Base-by-base conservation (phyloP, 225 moss, liverwort and hornwort species). In the Bryum argenteum region DNA sequence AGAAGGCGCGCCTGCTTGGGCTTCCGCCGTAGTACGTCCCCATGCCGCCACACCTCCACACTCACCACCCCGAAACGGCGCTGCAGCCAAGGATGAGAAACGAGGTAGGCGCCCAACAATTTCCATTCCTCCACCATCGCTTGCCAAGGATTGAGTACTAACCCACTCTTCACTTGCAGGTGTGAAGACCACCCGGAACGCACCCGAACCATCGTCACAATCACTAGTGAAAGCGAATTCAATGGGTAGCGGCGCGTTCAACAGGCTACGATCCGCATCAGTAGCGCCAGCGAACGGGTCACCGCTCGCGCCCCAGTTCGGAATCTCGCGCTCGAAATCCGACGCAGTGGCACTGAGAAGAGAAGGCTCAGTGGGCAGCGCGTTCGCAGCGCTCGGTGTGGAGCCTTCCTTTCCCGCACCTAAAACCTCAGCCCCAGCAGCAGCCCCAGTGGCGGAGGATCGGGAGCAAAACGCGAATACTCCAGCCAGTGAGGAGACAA, bases 41-140 rank as follows among this genome's bases (percentile, higher is more conserved):
- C 87, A 90, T 44, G 78, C 85, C 0, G 79, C 90, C 3, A 90
- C 92, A 19, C 77, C 90, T 7, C 82, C 88, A 58, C 79, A 82
- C 54, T 90, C 86, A 58, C 88, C 92, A 54, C 88, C 88, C 65
- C 52, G 74, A 63, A 77, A 53, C 18, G 72, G 51, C 20, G 38
- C 75, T 44, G 19, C 77, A 11, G 7, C 67, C 9, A 88, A 75
- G 40, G 89, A 91, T 28, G 88, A 89, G 38, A 79, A 68, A 52
- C 88, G 86, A 85, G 91, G 91, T 89, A 75, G 55, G 69, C 59
- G 15, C 33, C 33, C 33, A 5, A 4, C 33, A 33, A 4, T 33
- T 6, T 33, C 5, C 5, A 33, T 33, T 33, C 33, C 33, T 33
- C 33, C 33, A 33, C 33, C 33, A 33, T 6, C n/a, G n/a, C n/a